Base-by-base conservation (phyloP, 2,329 filamentous ascomycete species). In the Orbilia blumenaviensis region DNA sequence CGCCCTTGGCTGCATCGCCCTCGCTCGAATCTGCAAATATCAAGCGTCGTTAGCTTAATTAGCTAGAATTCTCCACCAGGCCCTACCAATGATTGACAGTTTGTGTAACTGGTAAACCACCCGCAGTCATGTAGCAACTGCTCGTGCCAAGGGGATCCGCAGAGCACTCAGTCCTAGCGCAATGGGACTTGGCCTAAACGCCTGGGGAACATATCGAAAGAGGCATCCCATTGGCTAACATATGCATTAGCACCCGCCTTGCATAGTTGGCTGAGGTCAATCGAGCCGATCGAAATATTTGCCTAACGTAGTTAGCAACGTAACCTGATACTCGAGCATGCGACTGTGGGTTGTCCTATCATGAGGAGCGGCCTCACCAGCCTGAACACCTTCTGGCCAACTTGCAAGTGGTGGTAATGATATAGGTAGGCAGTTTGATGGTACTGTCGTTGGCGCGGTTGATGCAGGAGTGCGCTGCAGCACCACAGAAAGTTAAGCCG, bases 281-380 rank as follows among this genome's bases (percentile, higher is more conserved):
- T 38, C 16, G 32, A 56, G 52, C 52, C 52, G 52, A 56, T 38
- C 29, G 52, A 36, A 32, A 56, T 56, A 9, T 25, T 56, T 38
- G 4, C 32, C 16, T 38, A 16, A n/a, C n/a, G n/a, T n/a, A 25
- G 23, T 23, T 54, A 36, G 18, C 18, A 46, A 12, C 27, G 16
- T 52, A 27, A 14, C 44, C 27, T 48, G 32, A 8, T 34, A 34
- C 14, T 8, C 14, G 32, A n/a, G 21, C 23, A 27, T 27, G n/a
- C 8, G 25, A n/a, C 10, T 27, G 10, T 27, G 2, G 7, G 3
- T 27, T 52, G 25, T n/a, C n/a, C n/a, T n/a, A n/a, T n/a, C n/a
- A n/a, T n/a, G n/a, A n/a, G n/a, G n/a, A n/a, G n/a, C n/a, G n/a
- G n/a, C n/a, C n/a, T n/a, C n/a, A n/a, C n/a, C n/a, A n/a, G n/a